Base-by-base conservation (phyloP, 2,329 filamentous ascomycete genomes). In the Fusarium anthophilum region DNA sequence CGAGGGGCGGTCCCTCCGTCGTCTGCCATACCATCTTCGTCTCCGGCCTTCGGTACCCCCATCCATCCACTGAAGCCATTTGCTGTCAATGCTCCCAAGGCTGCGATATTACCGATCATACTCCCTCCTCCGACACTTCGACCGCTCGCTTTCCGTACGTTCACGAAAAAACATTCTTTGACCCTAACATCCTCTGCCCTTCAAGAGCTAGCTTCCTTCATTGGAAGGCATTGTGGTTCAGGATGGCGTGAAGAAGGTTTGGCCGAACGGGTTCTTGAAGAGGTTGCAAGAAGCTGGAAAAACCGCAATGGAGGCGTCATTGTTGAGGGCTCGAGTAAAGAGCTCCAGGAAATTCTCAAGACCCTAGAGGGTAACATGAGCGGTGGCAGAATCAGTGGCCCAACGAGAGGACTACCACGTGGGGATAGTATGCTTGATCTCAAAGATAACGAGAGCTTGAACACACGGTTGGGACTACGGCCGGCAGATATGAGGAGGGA, bases 111-210 rank as follows among this genome's bases (percentile, higher is more conserved):
- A 4, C 95, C 96, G 8, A 96, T 99, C 65, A 87, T 97, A 41
- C 91, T 99, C 9, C 95, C 96, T 8, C 93, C 95, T 1, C 91
- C 94, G 15, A 97, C 94, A 1, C 86, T 99, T 45, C 89, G 97
- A 71, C 96, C 96, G 6, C 87, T 98, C 26, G 97, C 96, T 14
- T 98, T 99, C 80, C 91, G 96, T 53, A 97, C 94, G 0, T 97
- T 99, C 76, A 99, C 96, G 5, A 98, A 98, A 83, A 99, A 98
- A 80, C 94, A 99, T 84, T 97, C 96, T 77, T 87, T 99, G 63
- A 98, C 95, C 0, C 90, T 99, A 60, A 95, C 94, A 13, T 96
- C 96, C 1, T 91, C 95, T 1, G 94, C 96, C 0, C 86, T 99
- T 10, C 92, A 96, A 81, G 90, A 93, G 53, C 87, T 99, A 38